Evolutionary conservation across 108 stramenopile species (phyloP).

Genomic region (Pseudonitzschia pungens): DNA sequence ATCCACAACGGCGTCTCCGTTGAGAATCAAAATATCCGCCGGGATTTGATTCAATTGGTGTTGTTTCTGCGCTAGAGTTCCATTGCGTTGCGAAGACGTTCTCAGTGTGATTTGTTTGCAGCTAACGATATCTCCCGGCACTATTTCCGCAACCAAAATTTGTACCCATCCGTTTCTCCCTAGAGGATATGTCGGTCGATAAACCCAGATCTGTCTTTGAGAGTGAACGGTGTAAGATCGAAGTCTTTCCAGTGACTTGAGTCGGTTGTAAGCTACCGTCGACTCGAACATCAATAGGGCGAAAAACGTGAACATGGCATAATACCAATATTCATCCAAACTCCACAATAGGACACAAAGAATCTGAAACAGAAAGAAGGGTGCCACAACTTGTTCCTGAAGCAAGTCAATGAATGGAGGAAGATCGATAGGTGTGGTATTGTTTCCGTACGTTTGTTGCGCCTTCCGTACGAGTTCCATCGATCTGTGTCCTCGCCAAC

Average conservation of each 20-base stretch:
- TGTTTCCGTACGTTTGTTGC: slow-evolving; percentile 72
- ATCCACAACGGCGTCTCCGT: slow-evolving; percentile 90
- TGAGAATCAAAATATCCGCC: slow-evolving; percentile 86
- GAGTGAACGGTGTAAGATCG: slow-evolving; percentile 46
- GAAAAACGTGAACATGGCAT: slow-evolving; percentile 91
- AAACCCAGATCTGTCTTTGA: slow-evolving; percentile 35
- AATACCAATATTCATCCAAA: slow-evolving; percentile 98
- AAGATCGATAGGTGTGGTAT: slow-evolving; percentile 80
- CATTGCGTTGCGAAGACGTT: slow-evolving; percentile 5
- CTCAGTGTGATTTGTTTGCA: slow-evolving; percentile 25
- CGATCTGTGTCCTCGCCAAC: slow-evolving; percentile 59
- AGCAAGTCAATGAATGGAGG: slow-evolving; percentile 88
- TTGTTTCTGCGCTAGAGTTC: slow-evolving; percentile 30
- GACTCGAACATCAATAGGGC: slow-evolving; percentile 93
- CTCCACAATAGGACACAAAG: slow-evolving; percentile 95
- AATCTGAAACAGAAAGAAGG: slow-evolving; percentile 98
- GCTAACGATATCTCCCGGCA: slow-evolving; percentile 93
- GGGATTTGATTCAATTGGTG: slow-evolving; percentile 61
- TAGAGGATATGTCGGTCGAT: slow-evolving; percentile 41
- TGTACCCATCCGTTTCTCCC: slow-evolving; percentile 53
- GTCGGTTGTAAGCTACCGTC: slow-evolving; percentile 85
- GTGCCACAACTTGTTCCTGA: slow-evolving; percentile 87
- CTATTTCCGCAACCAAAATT: slow-evolving; percentile 62
- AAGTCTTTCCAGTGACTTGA: slow-evolving; percentile 75
- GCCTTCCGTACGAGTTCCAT: slow-evolving; percentile 25